Evolutionary conservation across 192 early-diverging fungal genomes (phyloP).

Genomic region (Coemansia sp.): DNA sequence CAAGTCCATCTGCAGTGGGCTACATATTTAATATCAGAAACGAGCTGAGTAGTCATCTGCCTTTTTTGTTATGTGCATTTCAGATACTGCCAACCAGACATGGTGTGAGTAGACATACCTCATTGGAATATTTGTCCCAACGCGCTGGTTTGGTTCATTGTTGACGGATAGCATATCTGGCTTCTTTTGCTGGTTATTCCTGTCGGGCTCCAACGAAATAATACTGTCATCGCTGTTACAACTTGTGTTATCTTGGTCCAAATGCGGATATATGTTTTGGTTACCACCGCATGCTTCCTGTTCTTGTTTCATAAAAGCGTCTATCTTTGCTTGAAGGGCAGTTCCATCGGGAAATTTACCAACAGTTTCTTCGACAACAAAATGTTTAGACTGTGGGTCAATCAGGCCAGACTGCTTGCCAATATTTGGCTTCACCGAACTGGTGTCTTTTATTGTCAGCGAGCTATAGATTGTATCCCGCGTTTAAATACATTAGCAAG

Average conservation of each 20-base stretch:
- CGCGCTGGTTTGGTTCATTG: neutral
- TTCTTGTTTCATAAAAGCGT: constrained; percentile 7
- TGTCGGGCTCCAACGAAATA: neutral
- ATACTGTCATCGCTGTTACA: neutral
- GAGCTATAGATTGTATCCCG: constrained; percentile 8
- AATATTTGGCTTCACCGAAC: neutral
- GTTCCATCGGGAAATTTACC: neutral
- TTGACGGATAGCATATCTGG: neutral
- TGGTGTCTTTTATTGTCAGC: constrained; percentile 10
- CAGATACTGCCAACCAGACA: neutral
- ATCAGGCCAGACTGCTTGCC: constrained; percentile 7
- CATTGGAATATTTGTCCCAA: neutral
- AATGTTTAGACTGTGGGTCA: neutral
- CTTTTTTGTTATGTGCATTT: neutral
- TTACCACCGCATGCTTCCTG: neutral
- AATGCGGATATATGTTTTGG: neutral
- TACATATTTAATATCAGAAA: constrained; percentile 6
- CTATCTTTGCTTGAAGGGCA: neutral
- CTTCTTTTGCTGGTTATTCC: neutral
- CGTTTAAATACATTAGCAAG: neutral
- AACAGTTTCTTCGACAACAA: neutral
- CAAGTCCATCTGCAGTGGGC: constrained; percentile 32
- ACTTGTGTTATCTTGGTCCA: neutral
- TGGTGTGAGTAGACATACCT: constrained; percentile 2
- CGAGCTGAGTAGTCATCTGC: neutral